phyloP scores from a whole-genome alignment of 148 eudicot genomes.

The Limonium bicolor region DNA sequence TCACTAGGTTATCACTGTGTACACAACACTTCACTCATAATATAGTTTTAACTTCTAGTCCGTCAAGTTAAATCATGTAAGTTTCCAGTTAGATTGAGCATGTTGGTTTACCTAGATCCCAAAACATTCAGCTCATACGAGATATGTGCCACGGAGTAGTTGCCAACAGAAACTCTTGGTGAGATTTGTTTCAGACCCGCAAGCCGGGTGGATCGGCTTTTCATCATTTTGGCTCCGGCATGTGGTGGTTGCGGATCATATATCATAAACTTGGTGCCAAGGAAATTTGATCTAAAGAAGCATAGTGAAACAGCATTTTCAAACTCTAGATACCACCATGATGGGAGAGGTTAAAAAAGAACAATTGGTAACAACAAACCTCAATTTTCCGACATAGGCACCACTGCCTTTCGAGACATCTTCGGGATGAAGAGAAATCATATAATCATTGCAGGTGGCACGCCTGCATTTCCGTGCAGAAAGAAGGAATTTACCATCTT shows the following conservation, averaged over 20 bases:
- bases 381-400: constrained; percentile 54
- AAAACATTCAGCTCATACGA: constrained; percentile 67
- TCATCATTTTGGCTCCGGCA: constrained; percentile 37
- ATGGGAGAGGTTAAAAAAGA: too few species aligned
- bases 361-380: too few species aligned
- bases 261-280: constrained; percentile 60
- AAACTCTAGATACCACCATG: too few species aligned
- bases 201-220: constrained; percentile 37
- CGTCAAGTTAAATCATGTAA: too few species aligned
- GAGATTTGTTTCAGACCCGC: constrained; percentile 35
- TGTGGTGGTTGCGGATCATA: constrained; percentile 50
- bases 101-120: constrained; percentile 45
- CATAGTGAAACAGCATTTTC: constrained; percentile 1
- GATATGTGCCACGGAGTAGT: constrained; percentile 52
- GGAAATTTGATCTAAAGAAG: constrained; percentile 45
- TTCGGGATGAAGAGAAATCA: constrained; percentile 43
- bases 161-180: constrained; percentile 21
- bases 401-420: constrained; percentile 51
- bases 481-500: constrained; percentile 74
- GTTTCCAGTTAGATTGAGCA: not conserved
- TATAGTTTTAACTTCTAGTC: too few species aligned
- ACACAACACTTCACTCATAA: too few species aligned
- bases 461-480: constrained; percentile 57
- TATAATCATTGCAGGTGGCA: constrained; percentile 52
- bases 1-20: too few species aligned